Percentiles rank a stretch among this genome's conserved stretches.
These are phyloP conservation scores for Nematocida sp. DNA, from an alignment of 371 early-diverging fungal species.

Conservation along the genomic window DNA sequence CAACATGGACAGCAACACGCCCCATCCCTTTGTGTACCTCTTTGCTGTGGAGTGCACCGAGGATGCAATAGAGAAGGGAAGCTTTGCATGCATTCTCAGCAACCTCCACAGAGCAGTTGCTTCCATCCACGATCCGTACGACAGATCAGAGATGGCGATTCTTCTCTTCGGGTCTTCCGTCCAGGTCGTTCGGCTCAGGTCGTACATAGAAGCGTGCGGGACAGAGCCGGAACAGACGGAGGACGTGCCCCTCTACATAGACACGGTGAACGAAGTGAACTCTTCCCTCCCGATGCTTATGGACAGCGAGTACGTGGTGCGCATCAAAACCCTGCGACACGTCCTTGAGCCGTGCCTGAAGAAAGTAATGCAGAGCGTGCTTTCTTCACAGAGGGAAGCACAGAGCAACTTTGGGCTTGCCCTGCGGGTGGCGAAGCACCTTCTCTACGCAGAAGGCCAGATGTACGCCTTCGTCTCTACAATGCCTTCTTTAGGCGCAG, in stretches of 20 bases:
- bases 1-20: slow-evolving; percentile 40
- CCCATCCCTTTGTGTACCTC: slow-evolving; percentile 42
- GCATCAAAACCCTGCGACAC: slow-evolving; percentile 22
- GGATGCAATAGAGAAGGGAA: slow-evolving; percentile 41
- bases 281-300: slow-evolving; percentile 37
- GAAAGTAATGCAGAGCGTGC: slow-evolving; percentile 30
- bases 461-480: slow-evolving; percentile 54
- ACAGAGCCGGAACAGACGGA: too few species aligned
- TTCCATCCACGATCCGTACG: slow-evolving; percentile 31
- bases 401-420: slow-evolving; percentile 55
- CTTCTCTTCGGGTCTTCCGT: slow-evolving; percentile 13
- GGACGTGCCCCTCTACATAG: background rate
- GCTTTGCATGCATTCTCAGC: background rate
- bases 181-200: slow-evolving; percentile 14
- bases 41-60: slow-evolving; percentile 51
- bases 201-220: too few species aligned
- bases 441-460: slow-evolving; percentile 50
- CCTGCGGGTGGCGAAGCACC: slow-evolving; percentile 32
- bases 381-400: slow-evolving; percentile 18
- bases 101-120: background rate
- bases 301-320: slow-evolving; percentile 26
- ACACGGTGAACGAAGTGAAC: slow-evolving; percentile 56
- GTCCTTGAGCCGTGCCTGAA: background rate
- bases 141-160: slow-evolving; percentile 14
- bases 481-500: slow-evolving; percentile 52